Evolutionary conservation across 257 asterid genomes (phyloP), one percentile per base, ranked within the genome.

Genomic region (Solanum medicagineum): DNA sequence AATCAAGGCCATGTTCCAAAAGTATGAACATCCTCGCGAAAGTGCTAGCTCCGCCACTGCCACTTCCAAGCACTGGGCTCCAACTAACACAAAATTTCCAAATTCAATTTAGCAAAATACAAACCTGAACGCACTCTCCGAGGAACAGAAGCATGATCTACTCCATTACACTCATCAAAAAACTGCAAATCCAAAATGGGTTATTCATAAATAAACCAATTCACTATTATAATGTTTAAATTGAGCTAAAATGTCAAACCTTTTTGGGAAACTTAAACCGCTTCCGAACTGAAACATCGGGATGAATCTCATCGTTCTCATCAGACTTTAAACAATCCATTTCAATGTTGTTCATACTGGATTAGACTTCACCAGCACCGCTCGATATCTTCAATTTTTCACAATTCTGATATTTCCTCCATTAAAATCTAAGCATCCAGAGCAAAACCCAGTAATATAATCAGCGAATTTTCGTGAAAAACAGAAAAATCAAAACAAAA

Each of bases 71-170:
- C 42, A 73, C 84, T 79, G n/a, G 74, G 44, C 83, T 40, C 79
- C 77, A 85, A 45, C 51, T 7, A 44, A 85, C 36, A 6, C 70
- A 65, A 36, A 81, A 75, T 59, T 56, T 63, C 82, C 83, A 84
- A 80, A 84, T 60, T 70, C 75, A 89, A 84, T 74, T 24, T 40
- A 85, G 74, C 77, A 85, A 54, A 80, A 20, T 57, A 77, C 94
- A 55, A 81, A 94, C 99, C 96, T 81, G 99, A 93, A 11, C 99
- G 93, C 49, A 87, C 85, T 89, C 93, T 95, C 91, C 92, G 87
- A 36, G 99, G 99, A 90, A 95, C 94, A 29, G 91, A 85, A 74
- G 91, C 88, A 86, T 89, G 90, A 88, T 87, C 68, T 56, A 86
- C 93, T n/a, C 88, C 87, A 87, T 85, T 88, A 86, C 94, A 45